Base-by-base conservation (phyloP, 768 basidiomycete species). In the Phylloporus arenicola region DNA sequence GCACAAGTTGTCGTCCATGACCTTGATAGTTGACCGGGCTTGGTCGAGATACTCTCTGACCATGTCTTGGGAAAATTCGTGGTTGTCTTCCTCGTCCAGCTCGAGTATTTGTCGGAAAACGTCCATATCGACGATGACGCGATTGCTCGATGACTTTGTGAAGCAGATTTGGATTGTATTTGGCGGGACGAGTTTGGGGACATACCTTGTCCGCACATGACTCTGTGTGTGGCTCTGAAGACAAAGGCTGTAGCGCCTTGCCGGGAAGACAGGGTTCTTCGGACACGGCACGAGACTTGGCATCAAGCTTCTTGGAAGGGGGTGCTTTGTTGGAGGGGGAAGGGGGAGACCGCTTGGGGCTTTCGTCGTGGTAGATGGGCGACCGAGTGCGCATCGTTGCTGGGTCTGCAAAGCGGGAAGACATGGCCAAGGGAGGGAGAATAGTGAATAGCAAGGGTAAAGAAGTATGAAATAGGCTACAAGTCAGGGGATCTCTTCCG, bases 81-180 rank as follows among this genome's bases (percentile, higher is more conserved):
- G 76, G 12, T 72, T 71, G 50, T 81, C 86, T n/a, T 82, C 88
- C 9, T 92, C 93, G 64, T 92, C 96, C 60, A 98, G 80, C 46
- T 97, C 94, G 55, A 93, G 77, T 56, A 98, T 82, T 70, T 98
- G 95, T 6, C 67, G 59, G 66, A 99, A 92, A 16, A 79, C 85
- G 0, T 85, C 83, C 81, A 83, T 80, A 65, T 96, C 81, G 61
- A 97, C 81, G 33, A 82, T 70, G 17, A 65, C 66, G n/a, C 54
- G 59, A 33, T 44, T 51, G 45, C 43, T 43, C 3, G 44, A 39
- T 14, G 48, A 52, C 57, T 63, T 47, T 34, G 40, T 25, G 16
- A 38, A 30, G 30, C 24, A 24, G 39, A 40, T 67, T 27, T 60
- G 54, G 45, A 17, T 44, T 38, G 25, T 13, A 20, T 44, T 46